Percentiles rank a stretch among this genome's conserved stretches.
Evolutionary conservation across 768 basidiomycete species (phyloP).

Genomic region (Suillus hirtellus): DNA sequence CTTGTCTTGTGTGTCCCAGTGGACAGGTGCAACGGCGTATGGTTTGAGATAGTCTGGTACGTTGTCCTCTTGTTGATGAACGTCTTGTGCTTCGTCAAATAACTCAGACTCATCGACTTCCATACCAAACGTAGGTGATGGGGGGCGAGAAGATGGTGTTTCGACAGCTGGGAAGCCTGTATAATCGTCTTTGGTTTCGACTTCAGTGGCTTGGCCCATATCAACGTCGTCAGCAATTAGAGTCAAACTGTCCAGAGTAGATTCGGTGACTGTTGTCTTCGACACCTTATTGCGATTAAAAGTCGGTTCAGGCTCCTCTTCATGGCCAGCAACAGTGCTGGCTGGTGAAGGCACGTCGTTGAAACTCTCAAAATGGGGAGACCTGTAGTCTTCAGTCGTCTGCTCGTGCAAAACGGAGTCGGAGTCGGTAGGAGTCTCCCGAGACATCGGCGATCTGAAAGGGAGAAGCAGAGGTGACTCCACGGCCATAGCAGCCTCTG

Average conservation of each 20-base stretch:
- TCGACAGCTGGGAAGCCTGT: background rate
- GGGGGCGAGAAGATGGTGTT: background rate
- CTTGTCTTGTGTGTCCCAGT: slow-evolving; percentile 61
- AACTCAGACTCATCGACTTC: slow-evolving; percentile 1
- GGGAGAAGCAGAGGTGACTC: background rate
- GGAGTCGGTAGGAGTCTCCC: slow-evolving; percentile 5
- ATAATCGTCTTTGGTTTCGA: background rate
- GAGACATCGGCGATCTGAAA: background rate
- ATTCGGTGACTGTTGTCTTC: background rate
- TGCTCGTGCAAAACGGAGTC: slow-evolving; percentile 2
- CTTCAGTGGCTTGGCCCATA: background rate
- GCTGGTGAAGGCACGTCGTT: slow-evolving; percentile 4
- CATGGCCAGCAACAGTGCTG: slow-evolving; percentile 1
- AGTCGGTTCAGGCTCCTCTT: background rate
- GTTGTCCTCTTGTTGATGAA: slow-evolving; percentile 35
- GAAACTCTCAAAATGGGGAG: slow-evolving; percentile 8
- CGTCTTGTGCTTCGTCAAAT: slow-evolving; percentile 37
- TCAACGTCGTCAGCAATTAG: background rate
- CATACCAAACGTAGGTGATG: background rate
- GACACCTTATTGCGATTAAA: background rate
- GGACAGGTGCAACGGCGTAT: slow-evolving; percentile 70
- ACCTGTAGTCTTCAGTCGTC: slow-evolving; percentile 7
- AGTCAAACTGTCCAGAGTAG: background rate
- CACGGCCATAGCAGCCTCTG: background rate
- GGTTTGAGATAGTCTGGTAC: slow-evolving; percentile 61